Evolutionary conservation across 1,284 basidiomycete species (phyloP), one percentile per base, ranked within the genome.

Genomic region (Cryptococcus jaspeensis): DNA sequence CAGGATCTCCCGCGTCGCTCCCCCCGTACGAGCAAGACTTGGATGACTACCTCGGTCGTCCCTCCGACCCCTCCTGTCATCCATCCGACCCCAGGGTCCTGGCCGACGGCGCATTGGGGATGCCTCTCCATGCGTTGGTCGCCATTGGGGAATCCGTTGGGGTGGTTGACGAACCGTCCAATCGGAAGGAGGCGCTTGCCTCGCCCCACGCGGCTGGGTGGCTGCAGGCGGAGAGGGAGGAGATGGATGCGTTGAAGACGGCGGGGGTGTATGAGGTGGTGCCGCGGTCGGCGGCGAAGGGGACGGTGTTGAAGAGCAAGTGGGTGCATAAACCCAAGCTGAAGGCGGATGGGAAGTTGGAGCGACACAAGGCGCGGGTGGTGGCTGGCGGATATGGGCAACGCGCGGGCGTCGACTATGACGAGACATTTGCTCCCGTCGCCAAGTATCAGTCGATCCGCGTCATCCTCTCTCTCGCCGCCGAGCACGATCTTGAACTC

Each of bases 361-460:
- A 64, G 1, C 56, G 70, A 13, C 76, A 70, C 63, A 81, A 72
- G 57, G 69, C 63, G 8, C 52, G 70, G 3, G 43, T 70, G 5
- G 64, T 70, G 11, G 71, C 71, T 8, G 59, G 63, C 45, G 69
- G 69, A 1, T 68, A 56, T 43, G 58, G 53, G 3, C 80, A 81
- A 52, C 56, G 75, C 1, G 72, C 66, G 22, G 79, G 81, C n/a
- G n/a, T n/a, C n/a, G n/a, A n/a, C n/a, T n/a, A n/a, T n/a, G 62
- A 65, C 1, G 72, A 79, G 7, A 82, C 80, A 0, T 79, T 78
- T 55, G 74, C 80, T 18, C 80, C 80, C 0, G 80, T 78, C 0
- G 72, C 71, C 0, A 71, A 73, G 1, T 68, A 78, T 51, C 67
- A 79, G 45, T 78, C 79, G 0, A 70, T 79, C 35, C 69, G 75